Base-by-base conservation (phyloP, 768 basidiomycete genomes). In the Panaeolus cyanescens region DNA sequence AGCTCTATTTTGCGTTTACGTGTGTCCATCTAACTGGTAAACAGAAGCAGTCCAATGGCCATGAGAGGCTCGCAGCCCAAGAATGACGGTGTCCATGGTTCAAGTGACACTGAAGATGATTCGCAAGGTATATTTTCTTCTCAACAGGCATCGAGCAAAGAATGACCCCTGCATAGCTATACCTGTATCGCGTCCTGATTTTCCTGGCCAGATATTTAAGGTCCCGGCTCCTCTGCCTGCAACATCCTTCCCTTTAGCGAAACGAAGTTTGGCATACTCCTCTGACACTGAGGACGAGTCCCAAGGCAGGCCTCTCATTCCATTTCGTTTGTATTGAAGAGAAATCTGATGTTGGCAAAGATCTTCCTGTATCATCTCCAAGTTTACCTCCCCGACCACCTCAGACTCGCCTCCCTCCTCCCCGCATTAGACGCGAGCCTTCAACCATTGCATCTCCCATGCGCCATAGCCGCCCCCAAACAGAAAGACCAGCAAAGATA, bases 71-170 rank as follows among this genome's bases (percentile, higher is more conserved):
- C 6, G 4, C 55, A 59, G 22, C 6, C 39, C 7, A 59, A 60
- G 12, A 55, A 54, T 50, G 19, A 54, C 19, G 61, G 61, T 32
- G 61, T 68, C 9, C 61, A 62, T 4, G 54, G 55, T 37, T 75
- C 76, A 7, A 77, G 77, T 25, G 76, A 78, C 17, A 77, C 77
- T 20, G 77, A 80, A 60, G 77, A 77, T 22, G 78, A 78, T 50
- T 76, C 77, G 4, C 75, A 78, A 74, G 74, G 78, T 76, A 56
- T 28, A 9, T 31, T n/a, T 42, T 31, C 12, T 19, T 32, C 6
- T 20, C 17, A 15, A 22, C 20, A 10, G 33, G 7, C 42, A 9
- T 40, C n/a, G 19, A 32, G 36, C 17, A 30, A 32, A 56, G 10
- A 4, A 55, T 54, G n/a, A 37, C 40, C 40, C 45, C n/a, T 54